Conservation (phyloP, 345 rosid species). For the Moricandia arvensis region DNA sequence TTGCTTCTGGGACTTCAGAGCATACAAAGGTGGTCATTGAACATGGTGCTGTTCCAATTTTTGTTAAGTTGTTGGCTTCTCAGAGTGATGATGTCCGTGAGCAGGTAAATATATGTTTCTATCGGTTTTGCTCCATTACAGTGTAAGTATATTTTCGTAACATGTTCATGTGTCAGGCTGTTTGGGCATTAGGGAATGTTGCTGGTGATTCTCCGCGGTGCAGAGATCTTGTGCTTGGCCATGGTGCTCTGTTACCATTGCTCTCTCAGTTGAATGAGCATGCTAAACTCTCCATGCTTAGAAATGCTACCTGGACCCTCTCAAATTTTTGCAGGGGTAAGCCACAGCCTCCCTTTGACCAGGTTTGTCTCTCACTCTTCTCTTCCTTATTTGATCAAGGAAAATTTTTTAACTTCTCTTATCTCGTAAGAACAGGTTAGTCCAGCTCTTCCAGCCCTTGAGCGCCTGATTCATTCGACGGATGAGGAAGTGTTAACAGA, state of each 20-base stretch:
- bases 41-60: conserved; percentile 71
- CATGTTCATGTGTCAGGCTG: conserved; percentile 27
- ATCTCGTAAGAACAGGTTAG: conserved; percentile 48
- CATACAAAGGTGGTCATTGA: conserved; percentile 79
- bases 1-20: conserved; percentile 88
- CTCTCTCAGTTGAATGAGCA: conserved; percentile 40
- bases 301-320: conserved; percentile 44
- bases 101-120: conserved; percentile 56
- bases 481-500: conserved; percentile 98
- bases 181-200: conserved; percentile 43
- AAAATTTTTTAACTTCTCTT: neutral
- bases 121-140: too few relatives aligned
- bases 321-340: conserved; percentile 74
- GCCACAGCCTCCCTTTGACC: conserved; percentile 86
- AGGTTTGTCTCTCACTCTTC: conserved; percentile 40
- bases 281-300: conserved; percentile 40
- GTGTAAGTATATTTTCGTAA: neutral
- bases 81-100: conserved; percentile 82
- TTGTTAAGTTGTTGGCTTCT: conserved; percentile 64
- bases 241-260: conserved; percentile 37
- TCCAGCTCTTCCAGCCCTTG: conserved; percentile 89
- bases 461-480: conserved; percentile 73
- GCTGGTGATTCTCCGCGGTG: conserved; percentile 44
- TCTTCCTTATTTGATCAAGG: neutral
- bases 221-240: conserved; percentile 39